A percentile compares a stretch with the other conserved stretches of the same genome.
Evolutionary conservation across 352 stramenopile genomes (phyloP).

Genomic region (Blastocystis sp.): DNA sequence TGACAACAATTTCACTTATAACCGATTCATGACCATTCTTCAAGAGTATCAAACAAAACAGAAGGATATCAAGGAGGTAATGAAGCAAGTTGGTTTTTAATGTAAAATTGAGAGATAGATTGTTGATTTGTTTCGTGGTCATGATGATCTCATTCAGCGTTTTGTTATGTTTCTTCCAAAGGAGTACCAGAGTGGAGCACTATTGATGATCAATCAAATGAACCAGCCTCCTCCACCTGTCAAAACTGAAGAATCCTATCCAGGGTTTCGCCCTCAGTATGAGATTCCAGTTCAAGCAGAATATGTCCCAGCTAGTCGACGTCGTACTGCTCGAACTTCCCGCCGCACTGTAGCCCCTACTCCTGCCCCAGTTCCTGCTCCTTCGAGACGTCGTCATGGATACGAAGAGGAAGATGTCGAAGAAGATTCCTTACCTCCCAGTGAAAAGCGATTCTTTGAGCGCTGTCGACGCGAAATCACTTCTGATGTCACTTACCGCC

Average conservation of each 20-base stretch:
- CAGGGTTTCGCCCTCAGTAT: conserved; percentile 69
- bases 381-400: not conserved
- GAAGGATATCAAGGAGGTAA: conserved; percentile 91
- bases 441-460: conserved; percentile 85
- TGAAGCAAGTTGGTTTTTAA: conserved; percentile 71
- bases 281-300: conserved; percentile 71
- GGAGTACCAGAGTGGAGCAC: conserved; percentile 74
- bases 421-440: conserved; percentile 71
- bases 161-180: conserved; percentile 99
- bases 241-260: conserved; percentile 70
- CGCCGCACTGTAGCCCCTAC: conserved; percentile 10
- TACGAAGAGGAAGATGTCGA: conserved; percentile 27
- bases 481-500: conserved; percentile 72
- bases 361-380: not conserved
- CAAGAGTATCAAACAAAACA: conserved; percentile 99
- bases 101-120: conserved; percentile 79
- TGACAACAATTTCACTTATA: conserved; percentile 75
- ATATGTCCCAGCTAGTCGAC: not conserved
- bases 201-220: conserved; percentile 74
- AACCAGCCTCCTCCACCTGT: conserved; percentile 70
- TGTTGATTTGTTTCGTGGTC: conserved; percentile 94
- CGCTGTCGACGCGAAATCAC: conserved; percentile 91
- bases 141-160: conserved; percentile 95
- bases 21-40: conserved; percentile 96
- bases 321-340: conserved; percentile 27